These are phyloP conservation scores for Suhomyces kunorum DNA, from an alignment of 1,139 yeast species.

Conservation along the genomic window DNA sequence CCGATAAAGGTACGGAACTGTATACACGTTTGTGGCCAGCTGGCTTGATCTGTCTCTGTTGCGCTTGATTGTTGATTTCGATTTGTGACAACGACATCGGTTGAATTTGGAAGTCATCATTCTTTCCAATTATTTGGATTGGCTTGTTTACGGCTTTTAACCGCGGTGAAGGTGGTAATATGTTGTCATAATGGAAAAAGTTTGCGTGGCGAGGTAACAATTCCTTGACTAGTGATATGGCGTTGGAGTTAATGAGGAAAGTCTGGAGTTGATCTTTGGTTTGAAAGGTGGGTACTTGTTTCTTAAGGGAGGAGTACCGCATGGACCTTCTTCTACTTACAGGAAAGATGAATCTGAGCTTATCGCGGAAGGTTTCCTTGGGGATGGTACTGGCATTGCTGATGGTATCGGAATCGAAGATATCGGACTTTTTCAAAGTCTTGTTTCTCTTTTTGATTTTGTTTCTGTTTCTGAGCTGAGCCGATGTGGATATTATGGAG, in stretches of 20 bases:
- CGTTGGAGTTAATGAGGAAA: constrained; percentile 27
- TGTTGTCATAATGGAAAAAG: constrained; percentile 24
- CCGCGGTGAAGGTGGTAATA: constrained; percentile 27
- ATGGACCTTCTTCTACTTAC: constrained; percentile 39
- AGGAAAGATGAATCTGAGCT: constrained; percentile 33
- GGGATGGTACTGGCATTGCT: constrained; percentile 3
- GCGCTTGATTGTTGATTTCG: background rate
- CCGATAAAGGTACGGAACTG: constrained; percentile 12
- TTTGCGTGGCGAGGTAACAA: constrained; percentile 34
- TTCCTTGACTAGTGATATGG: constrained; percentile 28
- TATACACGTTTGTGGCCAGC: constrained; percentile 6
- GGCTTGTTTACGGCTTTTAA: constrained; percentile 14
- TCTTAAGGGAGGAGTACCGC: constrained; percentile 25
- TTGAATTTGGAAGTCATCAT: constrained; percentile 4
- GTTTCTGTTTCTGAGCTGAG: constrained; percentile 35
- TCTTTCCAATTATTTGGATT: constrained; percentile 5
- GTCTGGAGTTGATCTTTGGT: constrained; percentile 28
- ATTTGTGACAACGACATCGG: background rate
- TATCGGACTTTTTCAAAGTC: constrained; percentile 25
- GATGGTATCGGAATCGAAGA: constrained; percentile 3
- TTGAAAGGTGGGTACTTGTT: constrained; percentile 27
- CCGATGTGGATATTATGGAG: constrained; percentile 34
- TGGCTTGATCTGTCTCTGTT: too few species aligned
- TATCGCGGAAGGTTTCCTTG: constrained; percentile 6
- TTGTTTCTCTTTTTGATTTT: constrained; percentile 33